These are phyloP conservation scores for Ascochyta koolunga DNA, from an alignment of 2,329 filamentous ascomycete genomes.

Conservation along the genomic window DNA sequence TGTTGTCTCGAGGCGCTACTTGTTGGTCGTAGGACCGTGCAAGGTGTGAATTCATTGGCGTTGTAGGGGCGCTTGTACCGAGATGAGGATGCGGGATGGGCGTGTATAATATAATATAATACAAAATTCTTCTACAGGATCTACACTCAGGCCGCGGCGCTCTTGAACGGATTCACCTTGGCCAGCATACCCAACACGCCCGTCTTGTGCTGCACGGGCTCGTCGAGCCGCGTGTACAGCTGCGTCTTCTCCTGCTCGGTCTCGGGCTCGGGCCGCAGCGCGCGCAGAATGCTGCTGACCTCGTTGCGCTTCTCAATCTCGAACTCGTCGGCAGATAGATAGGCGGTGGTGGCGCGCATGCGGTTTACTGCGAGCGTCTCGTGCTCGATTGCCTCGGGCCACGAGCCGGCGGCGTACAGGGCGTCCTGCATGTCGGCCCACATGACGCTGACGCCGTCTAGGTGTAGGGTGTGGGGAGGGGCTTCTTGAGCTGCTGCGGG, in stretches of 20 bases:
- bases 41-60: too few relatives aligned
- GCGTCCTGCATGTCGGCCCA: constrained; percentile 46
- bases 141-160: constrained; percentile 15
- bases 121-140: neutral
- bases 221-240: neutral
- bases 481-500: constrained; percentile 24
- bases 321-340: constrained; percentile 30
- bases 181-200: constrained; percentile 16
- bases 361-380: constrained; percentile 26
- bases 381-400: constrained; percentile 33
- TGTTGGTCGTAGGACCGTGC: too few relatives aligned
- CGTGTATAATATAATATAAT: neutral
- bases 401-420: constrained; percentile 29
- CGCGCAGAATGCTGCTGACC: constrained; percentile 19
- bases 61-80: too few relatives aligned
- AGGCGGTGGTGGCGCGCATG: constrained; percentile 14
- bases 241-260: constrained; percentile 3
- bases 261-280: constrained; percentile 14
- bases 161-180: constrained; percentile 29
- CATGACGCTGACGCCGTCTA: constrained; percentile 34
- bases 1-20: too few relatives aligned
- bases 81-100: too few relatives aligned
- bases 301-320: constrained; percentile 25
- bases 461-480: constrained; percentile 30
- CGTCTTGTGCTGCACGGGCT: constrained; percentile 14